phyloP scores from a whole-genome alignment of 75 land plant genomes.

The Picea glauca region DNA sequence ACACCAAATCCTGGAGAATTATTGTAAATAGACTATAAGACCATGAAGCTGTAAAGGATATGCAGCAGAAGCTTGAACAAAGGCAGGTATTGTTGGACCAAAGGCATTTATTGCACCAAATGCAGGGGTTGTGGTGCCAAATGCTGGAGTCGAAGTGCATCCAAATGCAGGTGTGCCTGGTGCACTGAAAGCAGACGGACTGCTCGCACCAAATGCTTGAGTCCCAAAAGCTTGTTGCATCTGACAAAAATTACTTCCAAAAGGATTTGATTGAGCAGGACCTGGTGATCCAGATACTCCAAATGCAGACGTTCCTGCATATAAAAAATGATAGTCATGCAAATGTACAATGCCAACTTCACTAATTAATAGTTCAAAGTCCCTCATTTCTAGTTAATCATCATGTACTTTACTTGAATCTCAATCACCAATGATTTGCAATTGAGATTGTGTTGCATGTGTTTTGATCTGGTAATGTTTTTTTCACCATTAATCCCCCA shows the following conservation, averaged over 20 bases:
- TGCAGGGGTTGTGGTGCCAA: conserved; percentile 41
- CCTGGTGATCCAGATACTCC: conserved; percentile 77
- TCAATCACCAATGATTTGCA: too few species aligned
- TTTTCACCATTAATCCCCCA: too few species aligned
- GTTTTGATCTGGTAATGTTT: too few species aligned
- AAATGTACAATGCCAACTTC: too few species aligned
- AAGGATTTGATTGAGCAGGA: conserved; percentile 75
- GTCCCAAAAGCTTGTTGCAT: conserved; percentile 88
- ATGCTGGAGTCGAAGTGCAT: conserved; percentile 28
- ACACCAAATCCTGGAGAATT: conserved; percentile 40
- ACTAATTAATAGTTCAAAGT: too few species aligned
- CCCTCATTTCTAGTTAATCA: too few species aligned
- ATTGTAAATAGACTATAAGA: conserved; percentile 39
- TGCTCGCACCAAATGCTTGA: conserved; percentile 53
- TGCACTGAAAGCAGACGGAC: conserved; percentile 40
- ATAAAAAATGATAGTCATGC: not conserved
- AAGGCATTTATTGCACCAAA: conserved; percentile 38
- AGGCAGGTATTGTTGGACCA: conserved; percentile 22
- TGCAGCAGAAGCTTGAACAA: conserved; percentile 31
- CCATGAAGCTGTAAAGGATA: conserved; percentile 45
- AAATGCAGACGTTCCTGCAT: conserved; percentile 68
- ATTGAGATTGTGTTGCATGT: too few species aligned
- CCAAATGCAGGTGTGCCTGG: conserved; percentile 12
- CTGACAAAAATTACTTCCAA: conserved; percentile 80
- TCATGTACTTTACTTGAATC: too few species aligned